Conservation (phyloP, 768 basidiomycete species). For the Rickenella mellea region DNA sequence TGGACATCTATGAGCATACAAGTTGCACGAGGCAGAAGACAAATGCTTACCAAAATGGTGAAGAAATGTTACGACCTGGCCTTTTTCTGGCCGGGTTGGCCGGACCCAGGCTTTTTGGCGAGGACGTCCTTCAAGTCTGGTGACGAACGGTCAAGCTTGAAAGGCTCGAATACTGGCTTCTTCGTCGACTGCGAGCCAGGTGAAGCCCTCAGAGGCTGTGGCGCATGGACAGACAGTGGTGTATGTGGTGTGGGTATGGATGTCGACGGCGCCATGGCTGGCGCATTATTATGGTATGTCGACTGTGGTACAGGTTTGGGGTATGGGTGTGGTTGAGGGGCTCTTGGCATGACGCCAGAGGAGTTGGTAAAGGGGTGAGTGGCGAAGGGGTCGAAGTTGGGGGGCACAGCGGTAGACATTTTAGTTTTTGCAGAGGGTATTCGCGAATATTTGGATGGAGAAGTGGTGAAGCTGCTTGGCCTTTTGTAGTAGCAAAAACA, state of each 20-base stretch:
- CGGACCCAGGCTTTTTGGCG: conserved; percentile 29
- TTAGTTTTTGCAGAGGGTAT: too few relatives aligned
- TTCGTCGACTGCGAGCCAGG: conserved; percentile 5
- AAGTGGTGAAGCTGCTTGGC: too few relatives aligned
- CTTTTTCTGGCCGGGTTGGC: too few relatives aligned
- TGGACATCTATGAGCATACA: too few relatives aligned
- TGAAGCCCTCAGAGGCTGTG: conserved; percentile 14
- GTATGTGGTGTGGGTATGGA: conserved; percentile 8
- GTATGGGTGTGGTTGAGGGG: conserved; percentile 4
- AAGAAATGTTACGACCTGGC: too few relatives aligned
- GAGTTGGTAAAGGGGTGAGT: conserved; percentile 48
- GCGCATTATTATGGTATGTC: conserved; percentile 16
- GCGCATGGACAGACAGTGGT: conserved; percentile 11
- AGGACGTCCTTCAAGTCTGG: conserved; percentile 43
- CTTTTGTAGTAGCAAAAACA: too few relatives aligned
- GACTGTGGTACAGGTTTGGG: background rate
- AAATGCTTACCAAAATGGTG: too few relatives aligned
- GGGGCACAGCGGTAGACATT: conserved; percentile 22
- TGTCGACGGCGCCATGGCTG: conserved; percentile 24
- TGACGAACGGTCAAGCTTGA: conserved; percentile 40
- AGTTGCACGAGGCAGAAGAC: too few relatives aligned
- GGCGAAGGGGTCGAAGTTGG: conserved; percentile 49
- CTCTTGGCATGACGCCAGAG: conserved; percentile 19
- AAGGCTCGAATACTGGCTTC: conserved; percentile 40
- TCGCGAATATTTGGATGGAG: too few relatives aligned